Conservation (phyloP, 176 grass and related monocot genomes). For the Phragmites australis region DNA sequence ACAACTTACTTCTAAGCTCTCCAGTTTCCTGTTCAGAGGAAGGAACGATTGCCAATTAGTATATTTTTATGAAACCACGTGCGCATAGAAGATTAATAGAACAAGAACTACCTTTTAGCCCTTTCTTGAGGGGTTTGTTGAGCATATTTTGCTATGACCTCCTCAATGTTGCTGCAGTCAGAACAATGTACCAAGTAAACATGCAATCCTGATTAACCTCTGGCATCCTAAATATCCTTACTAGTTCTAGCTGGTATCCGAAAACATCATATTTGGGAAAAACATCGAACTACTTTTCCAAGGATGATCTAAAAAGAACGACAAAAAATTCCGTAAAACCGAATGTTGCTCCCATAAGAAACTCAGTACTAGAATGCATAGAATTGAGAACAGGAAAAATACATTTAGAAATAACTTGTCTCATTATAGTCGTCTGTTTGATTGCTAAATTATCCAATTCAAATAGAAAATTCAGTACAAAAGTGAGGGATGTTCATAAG, state of each 20-base stretch:
- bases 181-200: not conserved
- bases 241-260: not conserved
- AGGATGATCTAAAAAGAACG: not conserved
- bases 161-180: slow-evolving; percentile 55
- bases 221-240: not conserved
- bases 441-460: not conserved
- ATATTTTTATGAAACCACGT: not conserved
- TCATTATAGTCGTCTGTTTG: too few relatives aligned
- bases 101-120: slow-evolving; percentile 58
- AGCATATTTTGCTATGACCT: slow-evolving; percentile 63
- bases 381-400: not conserved
- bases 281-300: not conserved
- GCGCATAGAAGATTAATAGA: not conserved
- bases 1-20: slow-evolving; percentile 71
- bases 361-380: not conserved
- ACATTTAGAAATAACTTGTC: not conserved
- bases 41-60: not conserved
- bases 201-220: not conserved
- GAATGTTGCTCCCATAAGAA: not conserved
- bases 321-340: not conserved
- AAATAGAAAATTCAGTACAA: slow-evolving; percentile 7
- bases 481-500: not conserved
- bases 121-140: slow-evolving; percentile 76
- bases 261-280: not conserved
- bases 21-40: slow-evolving; percentile 57